Percentiles rank a stretch among this genome's conserved stretches.
Evolutionary conservation across 2,329 filamentous ascomycete species (phyloP).

Genomic region (Dactylellina sp.): DNA sequence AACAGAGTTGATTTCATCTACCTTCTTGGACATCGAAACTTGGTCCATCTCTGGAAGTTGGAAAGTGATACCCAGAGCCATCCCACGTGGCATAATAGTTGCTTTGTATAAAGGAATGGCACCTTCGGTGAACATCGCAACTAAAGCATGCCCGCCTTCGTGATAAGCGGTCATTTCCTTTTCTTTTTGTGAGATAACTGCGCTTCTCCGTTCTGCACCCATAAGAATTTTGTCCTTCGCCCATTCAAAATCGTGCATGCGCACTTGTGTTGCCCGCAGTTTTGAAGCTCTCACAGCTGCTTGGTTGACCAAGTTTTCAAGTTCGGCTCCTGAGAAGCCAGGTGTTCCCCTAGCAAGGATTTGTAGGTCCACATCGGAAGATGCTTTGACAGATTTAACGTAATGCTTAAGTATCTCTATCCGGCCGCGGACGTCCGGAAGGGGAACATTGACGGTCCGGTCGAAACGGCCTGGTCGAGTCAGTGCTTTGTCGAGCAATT

Average conservation of each 20-base stretch:
- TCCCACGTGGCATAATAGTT: conserved; percentile 92
- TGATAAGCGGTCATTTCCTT: conserved; percentile 96
- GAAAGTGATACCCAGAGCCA: conserved; percentile 85
- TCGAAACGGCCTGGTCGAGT: conserved; percentile 96
- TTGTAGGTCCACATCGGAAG: conserved; percentile 82
- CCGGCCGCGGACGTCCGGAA: conserved; percentile 92
- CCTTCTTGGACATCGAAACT: conserved; percentile 85
- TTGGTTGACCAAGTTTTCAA: conserved; percentile 97
- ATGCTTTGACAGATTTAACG: conserved; percentile 87
- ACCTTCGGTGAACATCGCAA: conserved; percentile 82
- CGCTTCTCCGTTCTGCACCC: conserved; percentile 90
- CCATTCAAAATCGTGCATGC: conserved; percentile 89
- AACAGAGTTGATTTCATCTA: conserved; percentile 1
- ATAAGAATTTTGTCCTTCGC: conserved; percentile 98
- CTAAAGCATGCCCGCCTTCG: conserved; percentile 93
- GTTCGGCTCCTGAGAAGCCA: conserved; percentile 92
- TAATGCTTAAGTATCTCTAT: conserved; percentile 94
- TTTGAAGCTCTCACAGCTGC: conserved; percentile 95
- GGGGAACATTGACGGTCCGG: conserved; percentile 85
- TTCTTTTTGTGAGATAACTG: conserved; percentile 91
- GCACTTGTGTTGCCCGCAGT: conserved; percentile 79
- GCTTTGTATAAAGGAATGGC: conserved; percentile 91
- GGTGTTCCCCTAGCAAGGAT: conserved; percentile 87
- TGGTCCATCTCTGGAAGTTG: conserved; percentile 92
- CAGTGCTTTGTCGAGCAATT: conserved; percentile 92